Conservation (phyloP, 345 rosid species). For the Ceriops tagal region DNA sequence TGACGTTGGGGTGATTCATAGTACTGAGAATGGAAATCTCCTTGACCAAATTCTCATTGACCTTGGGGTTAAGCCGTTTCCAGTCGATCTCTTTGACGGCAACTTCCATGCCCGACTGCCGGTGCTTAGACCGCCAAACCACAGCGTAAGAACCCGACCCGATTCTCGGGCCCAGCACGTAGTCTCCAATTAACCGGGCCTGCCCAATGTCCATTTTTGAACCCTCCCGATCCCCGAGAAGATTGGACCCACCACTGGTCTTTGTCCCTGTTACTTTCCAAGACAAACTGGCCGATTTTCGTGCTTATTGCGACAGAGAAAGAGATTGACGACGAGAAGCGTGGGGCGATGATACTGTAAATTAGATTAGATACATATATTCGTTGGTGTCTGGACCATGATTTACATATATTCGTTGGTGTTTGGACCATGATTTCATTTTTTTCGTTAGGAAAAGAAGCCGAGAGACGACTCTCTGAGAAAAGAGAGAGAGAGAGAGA, state of each 20-base stretch:
- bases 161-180: slow-evolving; percentile 57
- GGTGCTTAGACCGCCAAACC: slow-evolving; percentile 64
- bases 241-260: too few species aligned
- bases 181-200: slow-evolving; percentile 55
- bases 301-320: background rate
- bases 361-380: background rate
- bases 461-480: slow-evolving; percentile 7
- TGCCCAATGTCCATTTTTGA: slow-evolving; percentile 40
- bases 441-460: slow-evolving; percentile 33
- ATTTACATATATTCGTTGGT: background rate
- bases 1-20: slow-evolving; percentile 58
- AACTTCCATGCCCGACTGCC: slow-evolving; percentile 47
- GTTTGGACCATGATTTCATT: too few species aligned
- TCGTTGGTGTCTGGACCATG: too few species aligned
- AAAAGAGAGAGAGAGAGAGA: too few species aligned
- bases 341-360: background rate
- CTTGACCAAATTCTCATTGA: slow-evolving; percentile 58
- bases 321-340: background rate
- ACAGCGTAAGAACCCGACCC: slow-evolving; percentile 82
- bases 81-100: slow-evolving; percentile 80
- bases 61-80: slow-evolving; percentile 55
- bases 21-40: slow-evolving; percentile 79
- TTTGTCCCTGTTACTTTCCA: background rate
- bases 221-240: too few species aligned
- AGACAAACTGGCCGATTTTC: background rate